These are phyloP conservation scores for Aspergillus viridinutans DNA, from an alignment of 2,329 filamentous ascomycete genomes.

Conservation along the genomic window DNA sequence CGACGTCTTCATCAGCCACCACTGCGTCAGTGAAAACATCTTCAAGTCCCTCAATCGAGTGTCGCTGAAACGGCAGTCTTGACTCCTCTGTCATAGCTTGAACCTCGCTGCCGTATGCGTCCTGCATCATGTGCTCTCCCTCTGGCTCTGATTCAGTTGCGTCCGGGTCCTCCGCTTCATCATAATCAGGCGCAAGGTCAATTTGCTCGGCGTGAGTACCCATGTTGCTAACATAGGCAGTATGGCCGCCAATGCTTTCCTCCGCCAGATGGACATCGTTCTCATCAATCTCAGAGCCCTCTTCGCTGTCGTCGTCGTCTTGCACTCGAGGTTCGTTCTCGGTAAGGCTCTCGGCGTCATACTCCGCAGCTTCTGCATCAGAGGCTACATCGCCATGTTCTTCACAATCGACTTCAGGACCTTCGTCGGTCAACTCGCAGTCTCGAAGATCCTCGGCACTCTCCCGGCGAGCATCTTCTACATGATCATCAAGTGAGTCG, in stretches of 20 bases:
- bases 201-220: not conserved
- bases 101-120: not conserved
- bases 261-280: not conserved
- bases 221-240: not conserved
- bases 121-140: not conserved
- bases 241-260: not conserved
- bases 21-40: conserved; percentile 16
- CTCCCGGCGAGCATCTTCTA: too few relatives aligned
- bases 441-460: not conserved
- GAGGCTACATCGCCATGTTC: not conserved
- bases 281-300: not conserved
- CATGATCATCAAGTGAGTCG: too few relatives aligned
- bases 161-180: not conserved
- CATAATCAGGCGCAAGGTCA: not conserved
- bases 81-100: not conserved
- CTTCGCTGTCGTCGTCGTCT: not conserved
- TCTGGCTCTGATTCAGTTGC: not conserved
- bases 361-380: not conserved
- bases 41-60: conserved; percentile 12
- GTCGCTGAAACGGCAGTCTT: not conserved
- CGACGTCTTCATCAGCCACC: not conserved
- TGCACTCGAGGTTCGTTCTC: not conserved
- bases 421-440: conserved; percentile 4
- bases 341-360: not conserved
- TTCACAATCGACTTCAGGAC: conserved; percentile 15